Evolutionary conservation across 2,329 filamentous ascomycete genomes (phyloP).

Genomic region (Fusarium sp.): DNA sequence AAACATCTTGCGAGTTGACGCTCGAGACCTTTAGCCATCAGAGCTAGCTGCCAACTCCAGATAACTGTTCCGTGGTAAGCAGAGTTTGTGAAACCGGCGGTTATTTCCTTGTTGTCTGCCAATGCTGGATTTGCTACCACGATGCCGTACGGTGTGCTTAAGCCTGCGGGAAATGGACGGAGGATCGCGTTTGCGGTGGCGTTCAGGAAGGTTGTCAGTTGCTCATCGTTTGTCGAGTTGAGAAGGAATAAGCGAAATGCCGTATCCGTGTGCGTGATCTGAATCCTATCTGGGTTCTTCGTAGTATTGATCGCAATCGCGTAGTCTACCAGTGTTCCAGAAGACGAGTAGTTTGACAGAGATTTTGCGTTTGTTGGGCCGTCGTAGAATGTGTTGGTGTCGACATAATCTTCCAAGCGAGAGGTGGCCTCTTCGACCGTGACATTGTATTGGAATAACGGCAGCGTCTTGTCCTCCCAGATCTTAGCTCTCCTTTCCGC

Average conservation of each 20-base stretch:
- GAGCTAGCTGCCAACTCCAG: constrained; percentile 73
- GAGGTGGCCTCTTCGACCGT: constrained; percentile 57
- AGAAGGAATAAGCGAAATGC: constrained; percentile 73
- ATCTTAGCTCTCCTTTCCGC: constrained; percentile 66
- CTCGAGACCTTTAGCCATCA: constrained; percentile 72
- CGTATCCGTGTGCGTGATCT: constrained; percentile 73
- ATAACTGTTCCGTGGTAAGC: constrained; percentile 73
- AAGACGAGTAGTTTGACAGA: constrained; percentile 50
- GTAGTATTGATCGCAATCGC: constrained; percentile 67
- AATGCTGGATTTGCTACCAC: constrained; percentile 72
- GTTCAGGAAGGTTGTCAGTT: constrained; percentile 68
- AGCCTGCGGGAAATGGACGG: constrained; percentile 68
- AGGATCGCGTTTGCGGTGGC: constrained; percentile 68
- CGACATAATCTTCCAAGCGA: constrained; percentile 62
- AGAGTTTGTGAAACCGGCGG: constrained; percentile 65
- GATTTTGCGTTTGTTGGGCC: constrained; percentile 58
- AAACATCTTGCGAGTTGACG: constrained; percentile 66
- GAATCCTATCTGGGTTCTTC: constrained; percentile 61
- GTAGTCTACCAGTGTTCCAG: constrained; percentile 61
- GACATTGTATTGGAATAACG: constrained; percentile 65
- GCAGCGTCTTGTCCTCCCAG: constrained; percentile 71
- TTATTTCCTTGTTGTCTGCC: constrained; percentile 59
- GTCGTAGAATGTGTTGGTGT: constrained; percentile 54
- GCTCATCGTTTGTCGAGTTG: constrained; percentile 67
- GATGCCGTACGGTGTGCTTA: constrained; percentile 67